Evolutionary conservation across 345 rosid genomes (phyloP), one percentile per base, ranked within the genome.

Genomic region (Gossypium australe): DNA sequence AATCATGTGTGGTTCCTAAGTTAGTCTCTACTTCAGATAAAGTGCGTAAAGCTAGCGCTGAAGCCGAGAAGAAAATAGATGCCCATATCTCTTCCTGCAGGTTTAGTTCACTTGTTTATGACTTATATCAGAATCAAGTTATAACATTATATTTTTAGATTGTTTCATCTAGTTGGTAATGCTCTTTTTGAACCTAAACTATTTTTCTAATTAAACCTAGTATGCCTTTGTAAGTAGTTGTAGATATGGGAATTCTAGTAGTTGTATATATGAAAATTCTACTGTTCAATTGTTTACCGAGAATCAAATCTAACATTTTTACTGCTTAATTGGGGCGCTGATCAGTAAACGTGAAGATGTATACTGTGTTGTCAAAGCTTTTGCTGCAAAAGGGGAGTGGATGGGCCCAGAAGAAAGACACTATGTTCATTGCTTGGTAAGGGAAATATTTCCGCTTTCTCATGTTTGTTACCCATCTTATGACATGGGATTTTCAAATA

Each of bases 261-360:
- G 41, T 74, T 53, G 1, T 12, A 13, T 14, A 70, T 52, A 43
- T 10, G 22, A 4, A 38, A 24, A 12, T 58, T 58, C 20, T 59
- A 7, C 20, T 58, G 45, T 72, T 6, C 10, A 8, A 16, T 44
- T 76, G 56, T 56, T 77, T 34, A 34, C 38, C 38, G 59, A 20
- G 55, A 52, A 47, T 78, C 71, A 38, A 80, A 69, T 41, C 86
- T 79, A 86, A 29, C 52, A 57, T 63, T 38, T 18, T 1, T 71
- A 12, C 5, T 72, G 25, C 56, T 76, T 74, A 80, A 68, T 24
- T 86, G 87, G 85, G 43, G 76, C 83, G 84, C 84, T 79, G 69
- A 82, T 82, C 86, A 95, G 99, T 71, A 85, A 84, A 62, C 90
- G 94, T 22, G 98, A 91, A 82, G 98, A 95, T 75, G 90, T 95